phyloP scores from a whole-genome alignment of 129 eudicot species.

The Mikania micrantha region DNA sequence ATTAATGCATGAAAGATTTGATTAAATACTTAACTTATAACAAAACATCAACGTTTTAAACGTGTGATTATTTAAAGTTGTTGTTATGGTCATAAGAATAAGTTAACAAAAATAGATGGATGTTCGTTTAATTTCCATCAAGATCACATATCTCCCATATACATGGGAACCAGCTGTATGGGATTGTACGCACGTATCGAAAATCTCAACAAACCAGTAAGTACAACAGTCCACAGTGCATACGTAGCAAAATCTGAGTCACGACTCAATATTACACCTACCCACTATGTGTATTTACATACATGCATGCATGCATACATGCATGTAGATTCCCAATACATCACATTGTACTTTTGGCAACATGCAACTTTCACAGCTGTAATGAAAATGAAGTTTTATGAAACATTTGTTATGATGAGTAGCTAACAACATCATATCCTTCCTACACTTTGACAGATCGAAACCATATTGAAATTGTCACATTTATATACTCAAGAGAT shows the following conservation, averaged over 20 bases:
- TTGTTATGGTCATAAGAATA: background rate
- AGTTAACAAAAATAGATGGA: background rate
- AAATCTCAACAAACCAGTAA: constrained; percentile 35
- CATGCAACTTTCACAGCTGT: constrained; percentile 33
- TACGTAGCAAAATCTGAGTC: constrained; percentile 12
- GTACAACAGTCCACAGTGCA: constrained; percentile 25
- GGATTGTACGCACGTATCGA: constrained; percentile 28
- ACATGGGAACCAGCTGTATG: constrained; percentile 35
- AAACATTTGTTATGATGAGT: constrained; percentile 10
- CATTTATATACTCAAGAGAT: background rate
- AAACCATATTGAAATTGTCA: too few relatives aligned
- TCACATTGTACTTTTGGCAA: constrained; percentile 16
- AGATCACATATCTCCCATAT: constrained; percentile 21
- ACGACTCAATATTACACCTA: constrained; percentile 4
- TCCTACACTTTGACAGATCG: constrained; percentile 7
- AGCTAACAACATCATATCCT: background rate
- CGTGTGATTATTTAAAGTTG: background rate
- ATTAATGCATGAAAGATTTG: too few relatives aligned
- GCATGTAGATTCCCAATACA: too few relatives aligned
- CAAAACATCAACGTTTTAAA: background rate
- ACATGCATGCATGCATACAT: background rate
- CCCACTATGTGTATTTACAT: constrained; percentile 3
- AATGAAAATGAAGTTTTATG: constrained; percentile 19
- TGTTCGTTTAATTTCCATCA: constrained; percentile 8
- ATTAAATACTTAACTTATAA: too few relatives aligned